Evolutionary conservation across 1,139 yeast genomes (phyloP), one percentile per base, ranked within the genome.

Genomic region (Blastobotrys petasosporus): DNA sequence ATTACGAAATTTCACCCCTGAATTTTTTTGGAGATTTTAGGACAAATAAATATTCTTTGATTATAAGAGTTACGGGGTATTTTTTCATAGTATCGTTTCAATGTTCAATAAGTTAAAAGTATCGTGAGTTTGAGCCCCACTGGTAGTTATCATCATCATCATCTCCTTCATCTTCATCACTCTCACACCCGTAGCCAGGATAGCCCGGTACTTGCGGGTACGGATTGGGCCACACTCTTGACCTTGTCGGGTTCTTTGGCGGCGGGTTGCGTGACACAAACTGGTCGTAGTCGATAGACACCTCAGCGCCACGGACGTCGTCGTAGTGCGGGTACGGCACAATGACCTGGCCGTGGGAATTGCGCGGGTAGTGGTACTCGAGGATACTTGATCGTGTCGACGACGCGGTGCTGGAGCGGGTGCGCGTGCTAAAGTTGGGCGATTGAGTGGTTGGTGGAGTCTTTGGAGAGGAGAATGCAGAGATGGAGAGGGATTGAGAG

Each of bases 171-270:
- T n/a, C 4, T 13, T 5, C 33, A 31, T 20, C 33, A 8, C 12
- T 31, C 5, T 31, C 33, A 25, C 39, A 41, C 2, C 44, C 44
- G 30, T 41, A 41, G 4, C 44, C 44, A 4, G 44, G 44, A 20
- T 41, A 41, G 15, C 44, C 44, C 2, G 44, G 44, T 10, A 41
- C 44, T 9, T 13, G 15, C 2, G 44, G 44, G 23, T 41, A 41
- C 13, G 44, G 44, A 17, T 41, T 41, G 4, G 39, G 39, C 13
- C 15, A 41, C 13, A 35, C 34, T 17, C 32, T 7, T 1, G 31
- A 10, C 11, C 29, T 20, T 2, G 16, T 20, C 9, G 39, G 44
- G n/a, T 29, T 23, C 15, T 35, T 34, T 10, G 39, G 39, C 16
- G 44, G 44, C 15, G 44, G 44, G 35, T 41, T 41, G 8, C 44